A percentile compares a stretch with the other conserved stretches of the same genome.
phyloP scores from a whole-genome alignment of 1,284 basidiomycete species.

The Pisolithus thermaeus region DNA sequence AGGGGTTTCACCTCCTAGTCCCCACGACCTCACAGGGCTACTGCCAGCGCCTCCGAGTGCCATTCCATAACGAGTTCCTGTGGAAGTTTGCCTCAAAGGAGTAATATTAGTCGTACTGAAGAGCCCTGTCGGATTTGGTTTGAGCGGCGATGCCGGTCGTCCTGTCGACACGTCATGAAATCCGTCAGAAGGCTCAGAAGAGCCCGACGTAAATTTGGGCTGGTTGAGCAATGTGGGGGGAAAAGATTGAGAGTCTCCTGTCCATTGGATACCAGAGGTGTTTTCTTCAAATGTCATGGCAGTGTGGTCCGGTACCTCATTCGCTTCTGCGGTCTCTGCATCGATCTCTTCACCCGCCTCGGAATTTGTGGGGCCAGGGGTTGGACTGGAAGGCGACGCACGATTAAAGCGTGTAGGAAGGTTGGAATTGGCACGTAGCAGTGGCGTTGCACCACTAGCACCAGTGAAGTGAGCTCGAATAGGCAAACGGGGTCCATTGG shows the following conservation, averaged over 20 bases:
- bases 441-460: conserved; percentile 9
- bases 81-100: conserved; percentile 36
- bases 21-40: conserved; percentile 35
- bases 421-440: conserved; percentile 25
- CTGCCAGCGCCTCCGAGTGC: conserved; percentile 32
- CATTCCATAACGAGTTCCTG: conserved; percentile 48
- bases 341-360: conserved; percentile 10
- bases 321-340: conserved; percentile 21
- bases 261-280: conserved; percentile 32
- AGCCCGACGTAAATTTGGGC: conserved; percentile 14
- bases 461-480: conserved; percentile 29
- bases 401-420: conserved; percentile 29
- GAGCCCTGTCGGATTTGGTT: conserved; percentile 21
- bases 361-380: conserved; percentile 9
- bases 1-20: conserved; percentile 38
- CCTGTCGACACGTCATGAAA: conserved; percentile 3
- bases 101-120: conserved; percentile 4
- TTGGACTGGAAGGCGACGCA: conserved; percentile 9
- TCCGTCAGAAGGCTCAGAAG: conserved; percentile 9
- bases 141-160: conserved; percentile 21
- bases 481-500: conserved; percentile 26
- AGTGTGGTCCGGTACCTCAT: conserved; percentile 22
- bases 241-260: conserved; percentile 30
- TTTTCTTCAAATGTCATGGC: conserved; percentile 21
- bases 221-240: conserved; percentile 35